Percentiles rank a stretch among this genome's conserved stretches.
These are phyloP conservation scores for Diaporthe destruens DNA, from an alignment of 2,329 filamentous ascomycete genomes.

Conservation along the genomic window DNA sequence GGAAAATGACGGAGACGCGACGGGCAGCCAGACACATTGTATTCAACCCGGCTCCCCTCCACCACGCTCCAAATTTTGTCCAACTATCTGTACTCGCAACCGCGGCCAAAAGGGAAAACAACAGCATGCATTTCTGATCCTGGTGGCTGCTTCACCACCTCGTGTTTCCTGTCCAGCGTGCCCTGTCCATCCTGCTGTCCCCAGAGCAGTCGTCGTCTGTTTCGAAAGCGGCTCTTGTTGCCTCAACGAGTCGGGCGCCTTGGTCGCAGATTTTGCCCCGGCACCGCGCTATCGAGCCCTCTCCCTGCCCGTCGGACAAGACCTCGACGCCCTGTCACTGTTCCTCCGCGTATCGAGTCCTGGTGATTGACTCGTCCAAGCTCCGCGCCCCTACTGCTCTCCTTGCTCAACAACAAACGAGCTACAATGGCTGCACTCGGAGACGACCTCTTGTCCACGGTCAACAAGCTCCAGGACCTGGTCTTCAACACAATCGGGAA, in stretches of 20 bases:
- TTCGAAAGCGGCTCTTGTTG: conserved; percentile 10
- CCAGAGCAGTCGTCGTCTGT: conserved; percentile 15
- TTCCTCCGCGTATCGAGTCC: conserved; percentile 20
- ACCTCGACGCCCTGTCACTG: conserved; percentile 19
- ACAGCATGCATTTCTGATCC: conserved; percentile 36
- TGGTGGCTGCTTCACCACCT: conserved; percentile 24
- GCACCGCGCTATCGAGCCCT: conserved; percentile 30
- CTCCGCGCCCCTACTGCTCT: conserved; percentile 28
- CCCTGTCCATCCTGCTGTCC: conserved; percentile 7
- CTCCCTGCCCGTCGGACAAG: conserved; percentile 20
- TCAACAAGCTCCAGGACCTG: conserved; percentile 98
- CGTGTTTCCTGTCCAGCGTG: conserved; percentile 4
- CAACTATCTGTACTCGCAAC: conserved; percentile 1
- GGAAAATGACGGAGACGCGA: conserved; percentile 36
- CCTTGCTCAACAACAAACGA: conserved; percentile 28
- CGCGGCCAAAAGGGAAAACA: conserved; percentile 14
- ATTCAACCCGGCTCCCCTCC: conserved; percentile 23
- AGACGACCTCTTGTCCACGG: conserved; percentile 92
- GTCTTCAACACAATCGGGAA: conserved; percentile 99
- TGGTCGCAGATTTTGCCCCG: conserved; percentile 40
- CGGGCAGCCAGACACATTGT: conserved; percentile 15
- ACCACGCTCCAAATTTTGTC: conserved; percentile 38
- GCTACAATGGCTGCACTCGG: conserved; percentile 88
- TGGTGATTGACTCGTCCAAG: conserved; percentile 30
- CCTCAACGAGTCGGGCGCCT: conserved; percentile 22